These are phyloP conservation scores for Mucor piriformis DNA, from an alignment of 371 early-diverging fungal genomes.

Conservation along the genomic window DNA sequence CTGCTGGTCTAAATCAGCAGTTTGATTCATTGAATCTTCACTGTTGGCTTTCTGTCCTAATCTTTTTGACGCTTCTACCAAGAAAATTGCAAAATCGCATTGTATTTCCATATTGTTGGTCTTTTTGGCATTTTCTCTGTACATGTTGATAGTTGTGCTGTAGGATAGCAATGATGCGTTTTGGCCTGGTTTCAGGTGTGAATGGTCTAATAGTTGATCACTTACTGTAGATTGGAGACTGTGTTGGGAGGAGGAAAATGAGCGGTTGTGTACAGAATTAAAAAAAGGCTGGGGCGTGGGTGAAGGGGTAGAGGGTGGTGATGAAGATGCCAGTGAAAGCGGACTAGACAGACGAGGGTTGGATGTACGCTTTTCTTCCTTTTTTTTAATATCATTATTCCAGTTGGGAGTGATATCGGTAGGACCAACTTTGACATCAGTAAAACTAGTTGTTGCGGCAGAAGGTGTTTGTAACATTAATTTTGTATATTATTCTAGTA, in stretches of 20 bases:
- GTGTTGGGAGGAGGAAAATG: slow-evolving; percentile 6
- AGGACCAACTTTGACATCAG: too few relatives aligned
- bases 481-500: neutral
- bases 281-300: slow-evolving; percentile 3
- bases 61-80: slow-evolving; percentile 63
- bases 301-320: neutral
- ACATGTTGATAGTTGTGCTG: slow-evolving; percentile 73
- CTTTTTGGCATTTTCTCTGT: slow-evolving; percentile 77
- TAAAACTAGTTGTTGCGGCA: neutral
- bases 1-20: too few relatives aligned
- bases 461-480: slow-evolving; percentile 4
- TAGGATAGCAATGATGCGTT: slow-evolving; percentile 64
- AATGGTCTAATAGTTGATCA: slow-evolving; percentile 51
- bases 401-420: too few relatives aligned
- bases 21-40: neutral
- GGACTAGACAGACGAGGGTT: neutral
- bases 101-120: slow-evolving; percentile 75
- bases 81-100: slow-evolving; percentile 78
- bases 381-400: neutral
- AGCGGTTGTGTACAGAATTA: neutral
- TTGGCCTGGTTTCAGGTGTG: slow-evolving; percentile 63
- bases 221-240: slow-evolving; percentile 6
- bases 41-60: slow-evolving; percentile 21
- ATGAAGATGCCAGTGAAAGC: neutral
- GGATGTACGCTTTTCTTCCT: neutral